These are phyloP conservation scores for Echinosophora koreensis DNA, from an alignment of 306 rosid genomes.

Conservation along the genomic window DNA sequence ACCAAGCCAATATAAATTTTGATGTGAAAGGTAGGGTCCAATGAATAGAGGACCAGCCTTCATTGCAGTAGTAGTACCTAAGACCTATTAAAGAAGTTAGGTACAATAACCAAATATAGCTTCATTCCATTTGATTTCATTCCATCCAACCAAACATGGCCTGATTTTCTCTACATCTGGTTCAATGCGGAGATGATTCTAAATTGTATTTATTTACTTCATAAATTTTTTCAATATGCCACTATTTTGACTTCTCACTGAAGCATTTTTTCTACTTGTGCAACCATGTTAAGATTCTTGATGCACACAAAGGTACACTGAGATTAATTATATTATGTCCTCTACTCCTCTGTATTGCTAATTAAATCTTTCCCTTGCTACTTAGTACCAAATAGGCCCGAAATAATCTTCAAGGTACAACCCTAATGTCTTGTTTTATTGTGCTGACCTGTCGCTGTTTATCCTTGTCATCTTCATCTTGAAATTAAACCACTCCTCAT, in stretches of 20 bases:
- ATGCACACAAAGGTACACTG: neutral
- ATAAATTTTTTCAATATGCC: slow-evolving; percentile 15
- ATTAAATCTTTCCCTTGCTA: neutral
- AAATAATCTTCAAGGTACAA: neutral
- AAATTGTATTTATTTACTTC: slow-evolving; percentile 10
- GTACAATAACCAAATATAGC: slow-evolving; percentile 7
- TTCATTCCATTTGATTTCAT: neutral
- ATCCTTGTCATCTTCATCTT: neutral
- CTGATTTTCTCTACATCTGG: neutral
- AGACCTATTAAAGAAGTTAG: neutral
- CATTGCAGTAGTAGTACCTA: neutral
- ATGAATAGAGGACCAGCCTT: too few species aligned
- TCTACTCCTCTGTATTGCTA: neutral
- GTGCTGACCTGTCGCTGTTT: too few species aligned
- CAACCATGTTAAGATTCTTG: slow-evolving; percentile 13
- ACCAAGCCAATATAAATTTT: neutral
- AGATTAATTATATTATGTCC: neutral
- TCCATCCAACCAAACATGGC: neutral
- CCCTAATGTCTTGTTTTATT: neutral
- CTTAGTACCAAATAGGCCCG: neutral
- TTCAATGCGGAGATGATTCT: neutral
- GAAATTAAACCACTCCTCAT: slow-evolving; percentile 5
- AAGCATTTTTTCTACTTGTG: slow-evolving; percentile 8
- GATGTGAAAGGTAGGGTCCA: slow-evolving; percentile 11
- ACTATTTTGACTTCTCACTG: slow-evolving; percentile 3